Evolutionary conservation across 2,329 filamentous ascomycete genomes (phyloP), one percentile per base, ranked within the genome.

Genomic region (Domatiomyces catenatus): DNA sequence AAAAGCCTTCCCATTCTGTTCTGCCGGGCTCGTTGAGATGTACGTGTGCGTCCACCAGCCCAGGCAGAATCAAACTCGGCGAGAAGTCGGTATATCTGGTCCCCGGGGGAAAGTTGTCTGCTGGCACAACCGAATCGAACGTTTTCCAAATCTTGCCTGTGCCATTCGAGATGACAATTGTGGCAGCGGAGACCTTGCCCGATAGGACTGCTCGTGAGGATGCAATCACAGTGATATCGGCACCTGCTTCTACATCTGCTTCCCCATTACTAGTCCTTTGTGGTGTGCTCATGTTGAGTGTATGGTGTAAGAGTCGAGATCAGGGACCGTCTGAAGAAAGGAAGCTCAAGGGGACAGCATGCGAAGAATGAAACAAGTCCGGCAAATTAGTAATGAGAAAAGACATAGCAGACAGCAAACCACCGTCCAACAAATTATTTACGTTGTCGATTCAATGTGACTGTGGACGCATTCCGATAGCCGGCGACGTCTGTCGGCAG

Each of bases 1-100:
- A 85, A 73, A 98, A 98, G 8, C 92, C 92, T 65, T 98, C 92
- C 92, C 92, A 96, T 76, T 95, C 90, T 48, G 90, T 95, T 51
- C 92, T 79, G 43, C 92, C 92, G 0, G 92, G 92, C 70, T 98
- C 92, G 63, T 96, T 96, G 60, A 96, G 79, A 70, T 98, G 92
- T 39, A 98, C 92, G 66, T 98, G 92, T 36, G 92, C 90, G 66
- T 98, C 92, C 17, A 98, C 90, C 26, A 98, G 74, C 18, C 92
- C 92, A 0, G 92, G 92, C 32, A 96, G 75, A 42, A 98, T 73
- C 46, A 96, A 75, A 66, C 83, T 77, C 8, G 90, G 87, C 19
- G 84, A 86, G 69, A 94, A 81, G 71, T 98, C 83, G 58, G 79
- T 75, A 67, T 96, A 96, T 5, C 75, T 73, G 6, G 83, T 81